A percentile compares a stretch with the other conserved stretches of the same genome.
Evolutionary conservation across 2,329 filamentous ascomycete species (phyloP).

Genomic region (Fusarium sp.): DNA sequence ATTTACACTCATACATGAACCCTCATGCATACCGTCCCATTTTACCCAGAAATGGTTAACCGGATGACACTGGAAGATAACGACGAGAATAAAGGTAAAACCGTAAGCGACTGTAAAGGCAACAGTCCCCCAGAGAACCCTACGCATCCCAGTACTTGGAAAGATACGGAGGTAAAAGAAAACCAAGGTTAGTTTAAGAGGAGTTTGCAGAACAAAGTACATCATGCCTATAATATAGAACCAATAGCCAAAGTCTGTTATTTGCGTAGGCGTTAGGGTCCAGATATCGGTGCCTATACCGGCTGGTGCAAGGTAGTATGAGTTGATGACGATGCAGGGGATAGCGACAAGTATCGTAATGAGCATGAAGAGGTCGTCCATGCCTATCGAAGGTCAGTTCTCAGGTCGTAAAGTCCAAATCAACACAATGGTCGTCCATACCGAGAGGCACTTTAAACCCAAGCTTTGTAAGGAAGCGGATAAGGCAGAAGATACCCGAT

Average conservation of each 20-base stretch:
- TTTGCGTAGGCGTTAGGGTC: conserved; percentile 56
- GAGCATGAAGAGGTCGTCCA: conserved; percentile 46
- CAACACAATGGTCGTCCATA: conserved; percentile 50
- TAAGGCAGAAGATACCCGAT: conserved; percentile 53
- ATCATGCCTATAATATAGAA: conserved; percentile 58
- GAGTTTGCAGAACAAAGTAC: conserved; percentile 60
- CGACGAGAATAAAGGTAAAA: conserved; percentile 56
- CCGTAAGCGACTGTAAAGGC: conserved; percentile 56
- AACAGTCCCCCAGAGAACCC: conserved; percentile 57
- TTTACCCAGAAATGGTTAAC: conserved; percentile 63
- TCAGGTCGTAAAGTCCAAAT: no score
- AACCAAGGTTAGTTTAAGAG: conserved; percentile 65
- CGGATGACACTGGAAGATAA: conserved; percentile 64
- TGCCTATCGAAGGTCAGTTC: no score
- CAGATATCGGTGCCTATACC: conserved; percentile 65
- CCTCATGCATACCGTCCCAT: conserved; percentile 62
- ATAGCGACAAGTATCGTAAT: conserved; percentile 46
- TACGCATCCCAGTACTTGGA: conserved; percentile 53
- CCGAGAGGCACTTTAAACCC: conserved; percentile 51
- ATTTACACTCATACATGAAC: conserved; percentile 64
- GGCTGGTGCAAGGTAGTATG: conserved; percentile 49
- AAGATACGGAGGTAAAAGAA: conserved; percentile 69
- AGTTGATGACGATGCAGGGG: conserved; percentile 48
- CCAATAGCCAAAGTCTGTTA: conserved; percentile 58
- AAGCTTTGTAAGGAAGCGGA: conserved; percentile 56